phyloP scores from a whole-genome alignment of 169 alveolate species.

The Cryptosporidium parvum region DNA sequence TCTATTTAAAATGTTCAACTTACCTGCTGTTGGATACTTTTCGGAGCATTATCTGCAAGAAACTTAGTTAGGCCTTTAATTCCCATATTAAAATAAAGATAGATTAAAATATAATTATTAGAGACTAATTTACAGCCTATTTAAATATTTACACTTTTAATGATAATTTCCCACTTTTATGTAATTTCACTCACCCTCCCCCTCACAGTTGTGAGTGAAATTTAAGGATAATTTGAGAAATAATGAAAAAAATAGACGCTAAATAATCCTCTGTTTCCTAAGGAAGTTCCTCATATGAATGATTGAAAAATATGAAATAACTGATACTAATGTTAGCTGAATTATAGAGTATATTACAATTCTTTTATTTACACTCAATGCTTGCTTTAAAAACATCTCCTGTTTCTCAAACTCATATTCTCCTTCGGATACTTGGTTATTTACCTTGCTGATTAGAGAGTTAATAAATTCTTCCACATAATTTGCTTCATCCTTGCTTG shows the following conservation, averaged over 20 bases:
- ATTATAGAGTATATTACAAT: slow-evolving; percentile 36
- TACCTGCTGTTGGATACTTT: slow-evolving; percentile 69
- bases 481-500: slow-evolving; percentile 49
- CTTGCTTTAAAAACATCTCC: slow-evolving; percentile 32
- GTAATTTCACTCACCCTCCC: slow-evolving; percentile 3
- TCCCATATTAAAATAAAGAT: slow-evolving; percentile 85
- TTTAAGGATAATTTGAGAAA: neutral
- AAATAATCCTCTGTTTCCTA: slow-evolving; percentile 52
- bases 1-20: slow-evolving; percentile 8
- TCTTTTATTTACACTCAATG: slow-evolving; percentile 42
- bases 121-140: neutral
- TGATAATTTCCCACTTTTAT: neutral
- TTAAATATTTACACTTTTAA: neutral
- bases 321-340: slow-evolving; percentile 14
- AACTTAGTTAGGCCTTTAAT: slow-evolving; percentile 91
- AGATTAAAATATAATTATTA: neutral
- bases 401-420: slow-evolving; percentile 67
- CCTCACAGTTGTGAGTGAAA: neutral
- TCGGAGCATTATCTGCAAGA: slow-evolving; percentile 92
- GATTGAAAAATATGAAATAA: slow-evolving; percentile 25
- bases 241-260: slow-evolving; percentile 6
- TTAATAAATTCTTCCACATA: slow-evolving; percentile 44
- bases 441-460: slow-evolving; percentile 19
- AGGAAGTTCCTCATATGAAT: slow-evolving; percentile 50
- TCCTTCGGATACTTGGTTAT: slow-evolving; percentile 28